A percentile compares a stretch with the other conserved stretches of the same genome.
phyloP scores from a whole-genome alignment of 2,329 filamentous ascomycete species.

The Phialocephala sp. region DNA sequence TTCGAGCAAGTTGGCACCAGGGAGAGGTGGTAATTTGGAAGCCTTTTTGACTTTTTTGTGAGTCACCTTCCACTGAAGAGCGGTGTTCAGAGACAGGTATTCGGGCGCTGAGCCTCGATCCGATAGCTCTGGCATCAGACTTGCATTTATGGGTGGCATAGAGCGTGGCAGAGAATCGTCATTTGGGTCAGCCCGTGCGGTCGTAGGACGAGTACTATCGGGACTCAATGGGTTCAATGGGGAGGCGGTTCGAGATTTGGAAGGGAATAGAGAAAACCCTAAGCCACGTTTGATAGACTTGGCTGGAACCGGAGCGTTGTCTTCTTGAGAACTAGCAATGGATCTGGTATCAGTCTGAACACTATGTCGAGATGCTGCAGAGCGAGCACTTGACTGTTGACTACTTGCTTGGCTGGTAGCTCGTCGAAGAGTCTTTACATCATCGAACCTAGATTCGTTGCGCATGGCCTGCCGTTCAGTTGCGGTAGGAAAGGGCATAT shows the following conservation, averaged over 20 bases:
- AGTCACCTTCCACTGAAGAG: slow-evolving; percentile 34
- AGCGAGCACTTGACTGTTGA: slow-evolving; percentile 3
- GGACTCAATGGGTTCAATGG: not conserved
- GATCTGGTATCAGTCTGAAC: not conserved
- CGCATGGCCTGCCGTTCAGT: not conserved
- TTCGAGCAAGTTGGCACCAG: slow-evolving; percentile 29
- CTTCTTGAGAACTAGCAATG: slow-evolving; percentile 2
- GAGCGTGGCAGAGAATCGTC: slow-evolving; percentile 5
- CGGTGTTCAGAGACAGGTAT: slow-evolving; percentile 34
- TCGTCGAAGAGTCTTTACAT: slow-evolving; percentile 4
- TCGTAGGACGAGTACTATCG: not conserved
- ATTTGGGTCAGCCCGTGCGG: not conserved
- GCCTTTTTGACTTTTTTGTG: slow-evolving; percentile 36
- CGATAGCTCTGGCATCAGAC: not conserved
- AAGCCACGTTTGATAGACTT: slow-evolving; percentile 24
- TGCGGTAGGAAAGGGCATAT: not conserved
- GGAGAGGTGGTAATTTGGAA: slow-evolving; percentile 31
- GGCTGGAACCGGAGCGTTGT: not conserved
- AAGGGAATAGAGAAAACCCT: slow-evolving; percentile 30
- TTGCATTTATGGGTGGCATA: not conserved
- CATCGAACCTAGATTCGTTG: not conserved
- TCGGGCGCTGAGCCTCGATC: slow-evolving; percentile 17
- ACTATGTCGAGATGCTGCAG: not conserved
- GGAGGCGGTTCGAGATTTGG: not conserved
- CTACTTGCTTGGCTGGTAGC: slow-evolving; percentile 7